These are phyloP conservation scores for Cicer pinnatifidum DNA, from an alignment of 306 rosid species.

Conservation along the genomic window DNA sequence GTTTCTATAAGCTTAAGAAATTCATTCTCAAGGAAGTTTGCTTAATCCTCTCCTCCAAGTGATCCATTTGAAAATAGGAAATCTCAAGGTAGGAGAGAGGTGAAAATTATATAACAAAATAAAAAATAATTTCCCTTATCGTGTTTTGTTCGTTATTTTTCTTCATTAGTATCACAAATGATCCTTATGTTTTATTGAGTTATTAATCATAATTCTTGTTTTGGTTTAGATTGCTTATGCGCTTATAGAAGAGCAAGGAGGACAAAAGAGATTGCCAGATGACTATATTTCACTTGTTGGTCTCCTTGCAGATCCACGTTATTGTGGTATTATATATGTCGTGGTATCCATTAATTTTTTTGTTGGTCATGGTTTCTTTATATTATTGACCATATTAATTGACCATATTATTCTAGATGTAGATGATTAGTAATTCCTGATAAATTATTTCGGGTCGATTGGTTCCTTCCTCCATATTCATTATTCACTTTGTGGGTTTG, in stretches of 20 bases:
- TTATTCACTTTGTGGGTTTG: conserved; percentile 49
- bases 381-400: conserved; percentile 31
- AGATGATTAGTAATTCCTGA: conserved; percentile 37
- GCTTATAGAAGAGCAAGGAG: conserved; percentile 95
- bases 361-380: conserved; percentile 38
- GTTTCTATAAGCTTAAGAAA: not conserved
- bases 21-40: not conserved
- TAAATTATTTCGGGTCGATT: conserved; percentile 42
- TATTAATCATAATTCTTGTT: conserved; percentile 28
- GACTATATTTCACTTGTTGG: conserved; percentile 89
- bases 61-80: conserved; percentile 32
- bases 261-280: conserved; percentile 59
- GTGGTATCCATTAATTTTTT: conserved; percentile 55
- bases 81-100: conserved; percentile 37
- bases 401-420: conserved; percentile 34
- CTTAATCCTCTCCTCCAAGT: not conserved
- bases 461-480: conserved; percentile 35
- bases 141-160: conserved; percentile 18
- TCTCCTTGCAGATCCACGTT: conserved; percentile 97
- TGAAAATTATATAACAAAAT: conserved; percentile 22
- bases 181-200: conserved; percentile 30
- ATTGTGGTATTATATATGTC: conserved; percentile 77
- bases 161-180: conserved; percentile 5
- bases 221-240: conserved; percentile 84
- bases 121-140: conserved; percentile 26